Evolutionary conservation across 2,329 filamentous ascomycete genomes (phyloP), one percentile per base, ranked within the genome.

Genomic region (Plenodomus lindquistii): DNA sequence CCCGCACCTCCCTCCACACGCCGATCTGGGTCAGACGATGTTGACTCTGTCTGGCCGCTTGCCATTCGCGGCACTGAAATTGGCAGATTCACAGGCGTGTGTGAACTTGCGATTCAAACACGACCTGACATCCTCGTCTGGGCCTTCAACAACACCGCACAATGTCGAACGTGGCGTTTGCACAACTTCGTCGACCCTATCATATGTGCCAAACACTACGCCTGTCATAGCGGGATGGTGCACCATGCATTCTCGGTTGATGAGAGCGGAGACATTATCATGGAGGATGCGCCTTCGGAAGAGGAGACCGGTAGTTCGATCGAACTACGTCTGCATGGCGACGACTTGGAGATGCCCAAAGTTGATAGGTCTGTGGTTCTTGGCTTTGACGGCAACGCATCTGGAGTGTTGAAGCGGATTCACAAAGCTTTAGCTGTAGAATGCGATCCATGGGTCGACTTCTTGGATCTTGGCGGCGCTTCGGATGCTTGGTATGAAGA

Each of bases 71-170:
- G 81, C 8, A 77, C 76, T 40, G 65, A 77, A 51, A 75, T 84
- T 41, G 79, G 75, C 0, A 72, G 52, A 2, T 67, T 81, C 18
- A 55, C 70, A 2, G 73, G 72, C 7, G 58, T 82, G 2, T 79
- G 80, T 19, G 81, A 83, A 52, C 55, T 85, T 9, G 74, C 78
- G 0, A 62, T 84, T 13, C 71, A 76, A 61, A 79, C 71, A 52
- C 71, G 54, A 40, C 73, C 59, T 22, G 71, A 75, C 17, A 71
- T 82, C 22, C 70, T 74, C 0, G 68, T 84, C n/a, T 83, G 80
- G 78, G 79, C 77, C 0, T 81, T 84, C 55, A 68, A 72, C 15
- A 66, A 69, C 1, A 60, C 73, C 29, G 77, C 78, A 0, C 64
- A 73, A 48, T 77, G 77, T 2, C 73, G 66, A 5, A 72, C 75